Evolutionary conservation across 495 filamentous ascomycete species (phyloP), one percentile per base, ranked within the genome.

Genomic region (Alectoria sarmentosa): DNA sequence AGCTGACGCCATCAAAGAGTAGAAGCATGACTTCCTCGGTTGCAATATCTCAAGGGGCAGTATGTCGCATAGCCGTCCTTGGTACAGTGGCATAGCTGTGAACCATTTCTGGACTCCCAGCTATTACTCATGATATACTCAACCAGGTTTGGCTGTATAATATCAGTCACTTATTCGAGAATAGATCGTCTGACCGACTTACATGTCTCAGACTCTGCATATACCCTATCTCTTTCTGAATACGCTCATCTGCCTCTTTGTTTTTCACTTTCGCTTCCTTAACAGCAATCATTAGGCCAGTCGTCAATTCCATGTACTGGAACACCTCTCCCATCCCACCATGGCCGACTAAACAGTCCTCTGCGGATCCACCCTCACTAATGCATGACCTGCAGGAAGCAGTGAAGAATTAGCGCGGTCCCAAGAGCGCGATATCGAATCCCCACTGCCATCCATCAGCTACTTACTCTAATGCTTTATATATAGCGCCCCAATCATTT

Each of bases 31-130:
- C 39, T 1, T 60, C 15, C 58, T 60, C 58, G 6, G 46, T 26
- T 3, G 42, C 39, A 28, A 11, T 1, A 60, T 26, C 15, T 60
- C 30, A 46, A 60, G 39, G 15, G 39, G 58, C 37, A 60, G 30
- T 21, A 42, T 5, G 10, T 42, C 58, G 15, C 4, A 42, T 26
- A 60, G 58, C 14, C 23, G 32, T 8, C 58, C 38, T 41, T 60
- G 58, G 58, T 60, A 60, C 23, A 60, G 39, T 5, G 37, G 37
- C 58, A 60, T 60, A 13, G 58, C 39, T 46, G 42, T 60, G 3
- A 32, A 19, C 37, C 39, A 42, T 11, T 32, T 26, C 9, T 39
- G 28, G 37, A 41, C n/a, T 7, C 10, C 17, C 37, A 3, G n/a
- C 39, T 0, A 17, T 26, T 26, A 10, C 44, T 48, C 0, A 10